Base-by-base conservation (phyloP, 495 filamentous ascomycete genomes). In the Aspergillus bertholletiae region DNA sequence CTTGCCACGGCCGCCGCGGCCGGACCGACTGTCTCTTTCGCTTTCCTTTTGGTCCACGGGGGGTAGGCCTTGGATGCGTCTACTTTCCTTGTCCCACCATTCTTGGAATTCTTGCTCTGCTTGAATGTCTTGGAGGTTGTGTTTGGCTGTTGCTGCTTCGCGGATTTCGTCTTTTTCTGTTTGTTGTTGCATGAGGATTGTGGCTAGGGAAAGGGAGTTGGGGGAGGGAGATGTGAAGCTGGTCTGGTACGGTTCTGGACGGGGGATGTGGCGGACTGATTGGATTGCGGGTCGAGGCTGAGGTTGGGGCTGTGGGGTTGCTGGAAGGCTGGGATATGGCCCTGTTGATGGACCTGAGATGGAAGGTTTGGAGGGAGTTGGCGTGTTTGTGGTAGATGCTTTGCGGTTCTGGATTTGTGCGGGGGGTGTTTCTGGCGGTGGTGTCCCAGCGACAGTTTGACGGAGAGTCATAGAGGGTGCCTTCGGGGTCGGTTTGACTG, bases 21-120 rank as follows among this genome's bases (percentile, higher is more conserved):
- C 64, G 37, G 39, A 61, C 22, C 62, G 46, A 26, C 43, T 21
- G 24, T 46, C 30, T 47, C 15, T 47, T 32, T 28, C 49, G 49
- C 55, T 70, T 34, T 56, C 51, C 20, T 49, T 28, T 49, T 43
- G 7, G 39, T 2, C 24, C 21, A 56, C 47, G 27, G 60, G 51
- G 15, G 87, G 85, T 35, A 90, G 79, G 44, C 85, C 84, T 60
- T 74, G 77, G 4, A 88, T 74, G 45, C 88, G 80, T 59, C 81
- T 80, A 65, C 88, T 92, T 66, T 98, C 94, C 52, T 87, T 82
- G 57, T 97, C 92, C 94, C 94, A 98, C 94, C 95, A 98, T 64
- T 93, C 86, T 67, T 96, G 89, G 70, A 98, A 98, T 30, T 91
- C 89, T 67, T 98, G 94, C 67, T 98, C 94, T 47, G 88, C 82